Percentiles rank a stretch among this genome's conserved stretches.
These are phyloP conservation scores for Curvularia lunata DNA, from an alignment of 2,329 filamentous ascomycete genomes.

Conservation along the genomic window DNA sequence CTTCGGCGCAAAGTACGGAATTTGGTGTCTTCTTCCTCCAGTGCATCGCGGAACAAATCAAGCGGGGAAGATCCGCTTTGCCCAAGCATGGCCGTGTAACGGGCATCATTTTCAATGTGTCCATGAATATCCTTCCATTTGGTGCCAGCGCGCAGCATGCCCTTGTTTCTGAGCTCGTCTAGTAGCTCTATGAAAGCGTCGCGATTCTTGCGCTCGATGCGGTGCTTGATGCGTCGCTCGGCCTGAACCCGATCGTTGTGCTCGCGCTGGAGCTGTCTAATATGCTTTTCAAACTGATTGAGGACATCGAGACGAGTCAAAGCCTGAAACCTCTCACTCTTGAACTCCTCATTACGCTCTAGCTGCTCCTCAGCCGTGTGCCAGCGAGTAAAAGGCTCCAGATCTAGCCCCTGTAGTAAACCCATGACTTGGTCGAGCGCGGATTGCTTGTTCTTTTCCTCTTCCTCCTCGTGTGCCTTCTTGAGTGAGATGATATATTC, in stretches of 20 bases:
- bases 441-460: constrained; percentile 73
- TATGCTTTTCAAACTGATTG: constrained; percentile 91
- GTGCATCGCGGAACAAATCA: constrained; percentile 93
- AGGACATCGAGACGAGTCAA: constrained; percentile 90
- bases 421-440: constrained; percentile 84
- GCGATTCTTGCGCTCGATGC: constrained; percentile 83
- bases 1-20: constrained; percentile 81
- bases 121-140: constrained; percentile 88
- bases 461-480: constrained; percentile 77
- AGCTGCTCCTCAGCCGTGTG: constrained; percentile 85
- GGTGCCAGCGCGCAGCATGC: constrained; percentile 85
- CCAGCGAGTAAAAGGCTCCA: constrained; percentile 96
- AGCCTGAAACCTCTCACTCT: constrained; percentile 80
- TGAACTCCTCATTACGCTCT: constrained; percentile 76
- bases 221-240: constrained; percentile 79
- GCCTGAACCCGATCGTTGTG: constrained; percentile 92
- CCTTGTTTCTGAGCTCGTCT: constrained; percentile 72
- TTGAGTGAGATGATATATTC: constrained; percentile 89
- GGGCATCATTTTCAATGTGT: constrained; percentile 77
- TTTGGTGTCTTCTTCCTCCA: constrained; percentile 92
- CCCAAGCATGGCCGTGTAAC: constrained; percentile 83
- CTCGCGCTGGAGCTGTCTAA: constrained; percentile 86
- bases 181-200: constrained; percentile 81
- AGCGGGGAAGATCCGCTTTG: constrained; percentile 84
- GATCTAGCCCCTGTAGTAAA: constrained; percentile 77